phyloP scores from a whole-genome alignment of 805 yeast genomes.

The Alloascoidea hylecoeti region DNA sequence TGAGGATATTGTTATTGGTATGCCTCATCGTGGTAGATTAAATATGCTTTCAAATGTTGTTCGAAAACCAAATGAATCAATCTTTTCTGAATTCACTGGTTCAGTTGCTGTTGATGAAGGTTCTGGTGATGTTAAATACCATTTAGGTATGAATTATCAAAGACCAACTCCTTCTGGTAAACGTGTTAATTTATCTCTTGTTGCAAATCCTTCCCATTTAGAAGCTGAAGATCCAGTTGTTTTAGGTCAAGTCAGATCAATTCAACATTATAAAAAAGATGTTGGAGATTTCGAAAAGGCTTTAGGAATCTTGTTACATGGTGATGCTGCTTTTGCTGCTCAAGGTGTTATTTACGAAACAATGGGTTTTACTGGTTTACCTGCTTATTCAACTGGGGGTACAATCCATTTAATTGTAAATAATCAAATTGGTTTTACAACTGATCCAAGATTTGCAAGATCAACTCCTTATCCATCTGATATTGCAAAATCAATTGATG shows the following conservation, averaged over 20 bases:
- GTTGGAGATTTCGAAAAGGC: constrained; percentile 76
- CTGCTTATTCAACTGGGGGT: constrained; percentile 97
- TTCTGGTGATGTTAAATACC: constrained; percentile 98
- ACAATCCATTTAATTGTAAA: constrained; percentile 91
- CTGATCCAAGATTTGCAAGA: constrained; percentile 95
- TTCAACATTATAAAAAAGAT: constrained; percentile 84
- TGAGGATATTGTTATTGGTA: constrained; percentile 94
- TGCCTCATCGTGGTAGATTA: constrained; percentile 99
- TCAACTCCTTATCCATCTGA: constrained; percentile 98
- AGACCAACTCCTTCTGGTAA: constrained; percentile 99
- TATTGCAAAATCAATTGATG: constrained; percentile 90
- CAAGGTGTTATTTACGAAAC: constrained; percentile 99
- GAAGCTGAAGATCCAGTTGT: constrained; percentile 99
- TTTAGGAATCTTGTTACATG: constrained; percentile 85
- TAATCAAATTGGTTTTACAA: constrained; percentile 98
- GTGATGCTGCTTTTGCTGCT: constrained; percentile 98
- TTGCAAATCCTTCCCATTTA: constrained; percentile 97
- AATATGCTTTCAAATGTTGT: constrained; percentile 97
- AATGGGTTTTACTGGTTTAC: constrained; percentile 84
- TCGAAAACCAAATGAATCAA: constrained; percentile 96
- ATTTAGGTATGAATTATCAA: constrained; percentile 97
- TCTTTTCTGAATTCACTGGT: constrained; percentile 92
- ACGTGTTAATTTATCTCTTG: constrained; percentile 86
- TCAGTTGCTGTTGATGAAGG: constrained; percentile 87
- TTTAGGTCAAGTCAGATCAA: constrained; percentile 93